Evolutionary conservation across 306 rosid species (phyloP).

Genomic region (Malus sieversii): DNA sequence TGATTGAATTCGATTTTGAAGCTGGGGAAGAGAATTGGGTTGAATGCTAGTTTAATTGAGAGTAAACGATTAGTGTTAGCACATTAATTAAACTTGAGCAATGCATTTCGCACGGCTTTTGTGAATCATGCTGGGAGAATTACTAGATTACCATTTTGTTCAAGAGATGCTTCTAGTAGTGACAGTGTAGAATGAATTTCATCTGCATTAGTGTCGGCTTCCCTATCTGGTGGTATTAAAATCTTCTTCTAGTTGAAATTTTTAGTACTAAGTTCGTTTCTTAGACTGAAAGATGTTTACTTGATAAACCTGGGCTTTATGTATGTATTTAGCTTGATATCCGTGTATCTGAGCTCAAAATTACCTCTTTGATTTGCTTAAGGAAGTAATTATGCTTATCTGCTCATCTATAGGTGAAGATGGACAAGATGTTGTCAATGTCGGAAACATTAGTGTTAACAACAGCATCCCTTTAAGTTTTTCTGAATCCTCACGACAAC

Average conservation of each 20-base stretch:
- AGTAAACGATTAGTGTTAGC: background rate
- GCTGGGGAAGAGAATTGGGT: background rate
- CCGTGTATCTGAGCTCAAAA: background rate
- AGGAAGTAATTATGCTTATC: slow-evolving; percentile 16
- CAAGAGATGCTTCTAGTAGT: background rate
- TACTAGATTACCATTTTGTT: background rate
- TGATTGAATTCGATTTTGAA: background rate
- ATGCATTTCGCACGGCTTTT: background rate
- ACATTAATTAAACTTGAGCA: background rate
- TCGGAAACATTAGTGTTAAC: slow-evolving; percentile 27
- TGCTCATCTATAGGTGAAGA: slow-evolving; percentile 54
- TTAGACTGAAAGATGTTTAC: no score
- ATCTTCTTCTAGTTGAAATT: background rate
- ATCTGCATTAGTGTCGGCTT: background rate
- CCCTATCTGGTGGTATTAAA: background rate
- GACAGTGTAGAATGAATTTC: background rate
- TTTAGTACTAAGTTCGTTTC: background rate
- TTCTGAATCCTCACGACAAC: slow-evolving; percentile 11
- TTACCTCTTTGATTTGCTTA: background rate
- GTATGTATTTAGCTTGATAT: no score
- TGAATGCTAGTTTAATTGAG: background rate
- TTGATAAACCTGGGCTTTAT: no score
- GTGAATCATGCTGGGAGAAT: background rate
- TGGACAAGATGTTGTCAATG: slow-evolving; percentile 14
- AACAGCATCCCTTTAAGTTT: slow-evolving; percentile 20